Evolutionary conservation across 1,284 basidiomycete species (phyloP), one percentile per base, ranked within the genome.

Genomic region (Anthracocystis walkeri): DNA sequence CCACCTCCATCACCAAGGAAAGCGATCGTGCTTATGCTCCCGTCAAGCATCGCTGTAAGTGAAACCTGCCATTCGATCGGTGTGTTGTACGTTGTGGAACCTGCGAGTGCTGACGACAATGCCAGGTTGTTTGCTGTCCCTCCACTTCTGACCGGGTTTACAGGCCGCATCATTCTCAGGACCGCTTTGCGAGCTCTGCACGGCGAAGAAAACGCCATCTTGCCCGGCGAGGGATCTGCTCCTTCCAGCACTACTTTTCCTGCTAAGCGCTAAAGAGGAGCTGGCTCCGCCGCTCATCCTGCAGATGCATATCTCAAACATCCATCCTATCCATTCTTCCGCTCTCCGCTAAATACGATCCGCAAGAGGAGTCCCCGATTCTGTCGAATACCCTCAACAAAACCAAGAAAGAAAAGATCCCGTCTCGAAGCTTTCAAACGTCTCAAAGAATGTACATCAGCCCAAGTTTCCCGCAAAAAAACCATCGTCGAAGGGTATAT

Each of bases 41-140:
- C 23, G 56, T 58, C 45, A 10, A 20, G 56, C 16, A 49, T 29
- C 56, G 56, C 8, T 27, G 44, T 49, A 38, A n/a, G 54, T 33
- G 16, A 8, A 8, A 29, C 8, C 8, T 8, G 29, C 4, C 29
- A 29, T 29, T 29, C 29, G 29, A 29, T 29, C 29, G 29, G 8
- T n/a, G 29, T 8, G 29, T 29, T 29, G 29, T 29, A 4, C 18
- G 3, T 31, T 23, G 7, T 31, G 16, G 12, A 16, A 38, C 2
- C 6, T 10, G 12, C 42, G 16, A 7, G n/a, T 4, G 27, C 25
- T 16, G 23, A n/a, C n/a, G n/a, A n/a, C 11, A 8, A 16, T 23
- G 21, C 5, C 46, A n/a, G 23, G 16, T 23, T 29, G 11, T 25
- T 29, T 5, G 12, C 51, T 41, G 38, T 42, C 31, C n/a, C 42